Conservation (phyloP, 306 rosid genomes). For the Cicer pinnatifidum region DNA sequence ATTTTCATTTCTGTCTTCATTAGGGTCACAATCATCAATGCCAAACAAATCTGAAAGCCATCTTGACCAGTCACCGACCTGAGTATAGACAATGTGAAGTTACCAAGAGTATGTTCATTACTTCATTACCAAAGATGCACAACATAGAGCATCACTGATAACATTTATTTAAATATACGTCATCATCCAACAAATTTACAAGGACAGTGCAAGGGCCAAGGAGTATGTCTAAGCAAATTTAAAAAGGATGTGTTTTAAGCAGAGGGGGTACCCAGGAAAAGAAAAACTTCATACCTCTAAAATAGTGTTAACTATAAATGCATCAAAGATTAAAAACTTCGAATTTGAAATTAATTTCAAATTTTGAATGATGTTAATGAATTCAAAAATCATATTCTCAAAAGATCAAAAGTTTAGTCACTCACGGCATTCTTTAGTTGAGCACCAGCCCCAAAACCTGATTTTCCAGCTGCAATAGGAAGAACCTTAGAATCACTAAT, state of each 20-base stretch:
- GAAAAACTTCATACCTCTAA: too few relatives aligned
- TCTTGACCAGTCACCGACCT: slow-evolving; percentile 93
- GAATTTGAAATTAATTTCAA: too few relatives aligned
- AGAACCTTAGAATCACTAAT: slow-evolving; percentile 88
- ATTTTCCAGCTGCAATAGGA: slow-evolving; percentile 86
- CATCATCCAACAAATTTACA: too few relatives aligned
- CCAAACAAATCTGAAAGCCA: slow-evolving; percentile 85
- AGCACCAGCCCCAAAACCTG: slow-evolving; percentile 88
- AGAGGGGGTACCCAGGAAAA: too few relatives aligned
- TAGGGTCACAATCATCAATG: slow-evolving; percentile 70
- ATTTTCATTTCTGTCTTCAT: slow-evolving; percentile 51
- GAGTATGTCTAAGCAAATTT: too few relatives aligned
- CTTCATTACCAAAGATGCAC: too few relatives aligned
- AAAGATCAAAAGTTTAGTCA: slow-evolving; percentile 11
- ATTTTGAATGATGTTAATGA: neutral
- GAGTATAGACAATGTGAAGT: slow-evolving; percentile 44
- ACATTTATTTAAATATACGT: too few relatives aligned
- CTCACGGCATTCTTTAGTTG: slow-evolving; percentile 94
- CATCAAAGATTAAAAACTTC: too few relatives aligned
- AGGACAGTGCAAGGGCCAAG: too few relatives aligned
- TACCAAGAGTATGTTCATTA: slow-evolving; percentile 29
- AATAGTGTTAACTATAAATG: too few relatives aligned
- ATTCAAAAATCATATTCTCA: neutral
- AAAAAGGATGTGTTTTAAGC: too few relatives aligned
- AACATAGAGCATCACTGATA: too few relatives aligned